Percentiles rank a stretch among this genome's conserved stretches.
phyloP scores from a whole-genome alignment of 2,329 filamentous ascomycete genomes.

The Aspergillus neoniger region DNA sequence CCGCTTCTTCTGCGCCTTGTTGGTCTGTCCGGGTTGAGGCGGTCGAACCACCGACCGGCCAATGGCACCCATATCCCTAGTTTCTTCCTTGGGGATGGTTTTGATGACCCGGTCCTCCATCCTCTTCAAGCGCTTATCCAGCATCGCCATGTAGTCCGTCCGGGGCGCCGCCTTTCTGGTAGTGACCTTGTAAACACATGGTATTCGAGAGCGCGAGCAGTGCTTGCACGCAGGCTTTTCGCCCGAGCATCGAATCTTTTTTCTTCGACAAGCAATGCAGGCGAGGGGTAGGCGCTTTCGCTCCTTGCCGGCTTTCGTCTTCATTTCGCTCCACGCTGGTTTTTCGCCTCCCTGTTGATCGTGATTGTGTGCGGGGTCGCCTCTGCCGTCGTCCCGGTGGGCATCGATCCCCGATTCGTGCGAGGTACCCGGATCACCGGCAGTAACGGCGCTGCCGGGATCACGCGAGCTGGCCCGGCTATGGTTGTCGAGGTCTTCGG shows the following conservation, averaged over 20 bases:
- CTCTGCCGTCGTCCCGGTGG: conserved; percentile 24
- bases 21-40: conserved; percentile 60
- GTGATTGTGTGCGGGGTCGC: conserved; percentile 24
- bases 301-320: conserved; percentile 93
- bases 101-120: conserved; percentile 99
- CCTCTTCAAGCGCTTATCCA: conserved; percentile 90
- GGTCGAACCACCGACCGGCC: conserved; percentile 85
- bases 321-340: conserved; percentile 76
- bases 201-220: conserved; percentile 86
- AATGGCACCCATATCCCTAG: conserved; percentile 67
- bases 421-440: conserved; percentile 24
- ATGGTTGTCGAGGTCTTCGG: conserved; percentile 38
- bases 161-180: conserved; percentile 89
- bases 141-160: conserved; percentile 98
- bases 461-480: conserved; percentile 41
- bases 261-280: conserved; percentile 91
- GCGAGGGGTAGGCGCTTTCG: conserved; percentile 88
- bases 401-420: conserved; percentile 23
- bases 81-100: conserved; percentile 83
- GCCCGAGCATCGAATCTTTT: conserved; percentile 97
- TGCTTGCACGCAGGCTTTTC: conserved; percentile 98
- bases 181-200: conserved; percentile 97
- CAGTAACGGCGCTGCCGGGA: conserved; percentile 30
- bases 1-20: conserved; percentile 72
- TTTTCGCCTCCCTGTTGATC: conserved; percentile 55